A percentile compares a stretch with the other conserved stretches of the same genome.
phyloP scores from a whole-genome alignment of 805 yeast species.

The Candida silvatica region DNA sequence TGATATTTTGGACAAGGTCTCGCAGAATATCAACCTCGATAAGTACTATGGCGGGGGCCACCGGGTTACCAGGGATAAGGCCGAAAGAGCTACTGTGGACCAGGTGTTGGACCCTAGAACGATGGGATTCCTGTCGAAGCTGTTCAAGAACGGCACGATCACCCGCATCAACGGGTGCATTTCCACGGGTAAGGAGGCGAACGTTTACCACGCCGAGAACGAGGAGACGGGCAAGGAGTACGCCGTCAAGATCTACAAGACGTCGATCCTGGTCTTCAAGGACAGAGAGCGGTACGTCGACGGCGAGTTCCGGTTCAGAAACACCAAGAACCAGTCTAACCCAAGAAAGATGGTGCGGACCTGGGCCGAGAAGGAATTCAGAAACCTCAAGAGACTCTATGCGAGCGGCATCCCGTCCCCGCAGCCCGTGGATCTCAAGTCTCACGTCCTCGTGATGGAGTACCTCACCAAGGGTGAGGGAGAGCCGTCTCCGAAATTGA shows the following conservation, averaged over 20 bases:
- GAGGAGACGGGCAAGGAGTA: slow-evolving; percentile 42
- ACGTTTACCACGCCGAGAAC: slow-evolving; percentile 76
- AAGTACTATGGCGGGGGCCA: slow-evolving; percentile 39
- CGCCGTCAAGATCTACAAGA: slow-evolving; percentile 92
- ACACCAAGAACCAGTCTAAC: slow-evolving; percentile 76
- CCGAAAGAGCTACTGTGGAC: slow-evolving; percentile 94
- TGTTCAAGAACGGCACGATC: slow-evolving; percentile 77
- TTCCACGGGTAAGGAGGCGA: slow-evolving; percentile 98
- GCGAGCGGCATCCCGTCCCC: slow-evolving; percentile 86
- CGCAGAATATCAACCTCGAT: slow-evolving; percentile 58
- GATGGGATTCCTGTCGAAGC: slow-evolving; percentile 66
- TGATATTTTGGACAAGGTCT: slow-evolving; percentile 51
- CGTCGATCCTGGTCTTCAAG: slow-evolving; percentile 93
- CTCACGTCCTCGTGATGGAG: slow-evolving; percentile 94
- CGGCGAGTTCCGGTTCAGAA: slow-evolving; percentile 91
- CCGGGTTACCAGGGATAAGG: slow-evolving; percentile 65
- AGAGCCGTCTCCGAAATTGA: slow-evolving; percentile 83
- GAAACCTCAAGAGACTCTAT: slow-evolving; percentile 80
- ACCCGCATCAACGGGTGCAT: slow-evolving; percentile 88
- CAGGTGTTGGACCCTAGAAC: slow-evolving; percentile 96
- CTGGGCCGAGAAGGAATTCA: slow-evolving; percentile 98
- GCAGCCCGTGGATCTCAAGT: slow-evolving; percentile 78
- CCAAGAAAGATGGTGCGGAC: slow-evolving; percentile 96
- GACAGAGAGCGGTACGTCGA: slow-evolving; percentile 94
- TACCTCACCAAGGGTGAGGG: slow-evolving; percentile 72